Conservation (phyloP, 2,329 filamentous ascomycete species). For the Aaosphaeria arxii region DNA sequence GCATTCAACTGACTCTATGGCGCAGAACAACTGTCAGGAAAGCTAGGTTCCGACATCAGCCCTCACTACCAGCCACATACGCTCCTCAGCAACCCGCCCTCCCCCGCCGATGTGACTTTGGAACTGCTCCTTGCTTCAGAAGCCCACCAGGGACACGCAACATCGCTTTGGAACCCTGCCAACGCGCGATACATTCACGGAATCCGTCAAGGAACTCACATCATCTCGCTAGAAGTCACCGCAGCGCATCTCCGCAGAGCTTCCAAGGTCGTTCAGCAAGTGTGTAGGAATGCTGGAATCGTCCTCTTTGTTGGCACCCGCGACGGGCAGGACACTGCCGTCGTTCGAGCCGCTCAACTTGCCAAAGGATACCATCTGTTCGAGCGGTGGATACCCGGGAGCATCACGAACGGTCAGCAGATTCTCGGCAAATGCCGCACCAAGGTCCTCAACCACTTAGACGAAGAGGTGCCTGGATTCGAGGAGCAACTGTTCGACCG, state of each 20-base stretch:
- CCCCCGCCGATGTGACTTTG: slow-evolving; percentile 77
- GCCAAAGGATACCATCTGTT: slow-evolving; percentile 84
- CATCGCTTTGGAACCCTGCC: slow-evolving; percentile 87
- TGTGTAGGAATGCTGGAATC: slow-evolving; percentile 76
- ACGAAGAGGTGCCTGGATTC: slow-evolving; percentile 63
- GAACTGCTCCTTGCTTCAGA: slow-evolving; percentile 66
- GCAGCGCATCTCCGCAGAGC: slow-evolving; percentile 88
- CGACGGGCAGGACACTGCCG: slow-evolving; percentile 73
- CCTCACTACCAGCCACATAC: slow-evolving; percentile 64
- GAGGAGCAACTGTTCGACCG: slow-evolving; percentile 62
- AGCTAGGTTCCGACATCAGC: slow-evolving; percentile 38
- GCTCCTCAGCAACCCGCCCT: slow-evolving; percentile 69
- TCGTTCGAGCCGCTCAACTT: slow-evolving; percentile 76
- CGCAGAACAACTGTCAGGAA: slow-evolving; percentile 31
- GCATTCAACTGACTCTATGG: slow-evolving; percentile 6
- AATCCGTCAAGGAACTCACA: slow-evolving; percentile 81
- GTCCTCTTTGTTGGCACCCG: slow-evolving; percentile 90
- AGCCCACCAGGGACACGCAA: slow-evolving; percentile 74
- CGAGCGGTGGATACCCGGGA: slow-evolving; percentile 86
- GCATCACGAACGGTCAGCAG: slow-evolving; percentile 88
- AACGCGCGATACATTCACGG: slow-evolving; percentile 95
- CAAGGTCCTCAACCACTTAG: slow-evolving; percentile 74
- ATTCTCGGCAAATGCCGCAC: slow-evolving; percentile 70
- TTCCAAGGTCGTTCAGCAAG: slow-evolving; percentile 86
- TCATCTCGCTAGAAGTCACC: slow-evolving; percentile 87